Percentiles rank a stretch among this genome's conserved stretches.
phyloP scores from a whole-genome alignment of 2,329 filamentous ascomycete genomes.

The Xylariomycetidae sp. region DNA sequence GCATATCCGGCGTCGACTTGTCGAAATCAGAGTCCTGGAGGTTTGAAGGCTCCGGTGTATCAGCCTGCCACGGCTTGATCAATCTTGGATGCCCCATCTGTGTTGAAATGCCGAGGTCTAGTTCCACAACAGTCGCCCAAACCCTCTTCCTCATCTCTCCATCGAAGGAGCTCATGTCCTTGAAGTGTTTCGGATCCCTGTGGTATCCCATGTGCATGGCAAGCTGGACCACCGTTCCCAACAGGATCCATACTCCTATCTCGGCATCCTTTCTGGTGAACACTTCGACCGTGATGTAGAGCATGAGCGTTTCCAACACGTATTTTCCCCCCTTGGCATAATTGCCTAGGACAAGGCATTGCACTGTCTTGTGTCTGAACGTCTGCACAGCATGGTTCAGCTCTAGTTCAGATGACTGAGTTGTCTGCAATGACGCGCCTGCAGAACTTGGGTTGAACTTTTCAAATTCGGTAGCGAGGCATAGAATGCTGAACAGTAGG shows the following conservation, averaged over 20 bases:
- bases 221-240: constrained; percentile 29
- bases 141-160: constrained; percentile 41
- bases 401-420: constrained; percentile 4
- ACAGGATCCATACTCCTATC: constrained; percentile 28
- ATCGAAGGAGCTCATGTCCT: constrained; percentile 32
- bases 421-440: no score
- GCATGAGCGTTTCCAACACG: constrained; percentile 32
- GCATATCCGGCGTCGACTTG: constrained; percentile 27
- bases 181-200: constrained; percentile 38
- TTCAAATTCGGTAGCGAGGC: constrained; percentile 26
- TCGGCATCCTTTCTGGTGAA: constrained; percentile 25
- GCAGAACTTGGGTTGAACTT: constrained; percentile 8
- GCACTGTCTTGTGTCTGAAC: constrained; percentile 25
- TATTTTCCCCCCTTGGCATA: constrained; percentile 39
- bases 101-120: constrained; percentile 38
- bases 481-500: constrained; percentile 41
- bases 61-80: constrained; percentile 33
- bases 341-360: constrained; percentile 31
- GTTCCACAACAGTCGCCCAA: constrained; percentile 36
- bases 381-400: constrained; percentile 5
- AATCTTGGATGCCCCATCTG: constrained; percentile 43
- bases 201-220: constrained; percentile 40
- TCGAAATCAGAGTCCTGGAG: constrained; percentile 40
- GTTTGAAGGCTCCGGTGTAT: constrained; percentile 39
- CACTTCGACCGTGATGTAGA: constrained; percentile 29